phyloP scores from a whole-genome alignment of 2,329 filamentous ascomycete genomes.

The Eutypa lata region DNA sequence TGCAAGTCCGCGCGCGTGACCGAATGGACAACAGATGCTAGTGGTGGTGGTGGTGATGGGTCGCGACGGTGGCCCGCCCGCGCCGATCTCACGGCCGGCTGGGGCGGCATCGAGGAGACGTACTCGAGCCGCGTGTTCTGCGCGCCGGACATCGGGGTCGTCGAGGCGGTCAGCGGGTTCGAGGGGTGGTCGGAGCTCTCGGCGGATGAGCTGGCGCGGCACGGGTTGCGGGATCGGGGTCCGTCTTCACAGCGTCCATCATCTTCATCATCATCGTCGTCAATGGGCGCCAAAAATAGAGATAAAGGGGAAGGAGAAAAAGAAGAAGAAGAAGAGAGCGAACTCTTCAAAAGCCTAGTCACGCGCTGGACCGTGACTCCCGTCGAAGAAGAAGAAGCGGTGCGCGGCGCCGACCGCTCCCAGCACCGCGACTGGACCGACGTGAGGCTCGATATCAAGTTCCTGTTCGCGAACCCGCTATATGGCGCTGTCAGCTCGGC shows the following conservation, averaged over 20 bases:
- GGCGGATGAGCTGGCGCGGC: conserved; percentile 25
- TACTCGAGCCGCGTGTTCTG: conserved; percentile 82
- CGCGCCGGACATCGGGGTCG: conserved; percentile 60
- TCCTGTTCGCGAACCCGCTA: conserved; percentile 83
- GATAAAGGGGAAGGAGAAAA: no score
- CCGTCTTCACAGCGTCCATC: not conserved
- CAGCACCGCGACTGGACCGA: conserved; percentile 62
- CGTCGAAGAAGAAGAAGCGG: conserved; percentile 34
- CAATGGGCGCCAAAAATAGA: no score
- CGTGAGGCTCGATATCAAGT: conserved; percentile 74
- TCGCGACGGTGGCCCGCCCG: conserved; percentile 65
- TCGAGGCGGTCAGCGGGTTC: conserved; percentile 73
- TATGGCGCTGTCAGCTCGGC: conserved; percentile 79
- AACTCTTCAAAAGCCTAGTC: conserved; percentile 64
- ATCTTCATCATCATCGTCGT: not conserved
- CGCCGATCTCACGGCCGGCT: conserved; percentile 81
- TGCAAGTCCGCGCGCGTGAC: conserved; percentile 77
- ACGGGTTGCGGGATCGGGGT: conserved; percentile 22
- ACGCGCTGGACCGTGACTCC: conserved; percentile 67
- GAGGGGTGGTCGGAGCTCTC: conserved; percentile 44
- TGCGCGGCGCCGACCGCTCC: conserved; percentile 22
- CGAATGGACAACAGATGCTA: no score
- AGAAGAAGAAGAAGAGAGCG: conserved; percentile 31
- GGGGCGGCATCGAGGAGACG: conserved; percentile 76
- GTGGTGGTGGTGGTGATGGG: no score